These are phyloP conservation scores for Trichoderma aggressivum DNA, from an alignment of 2,329 filamentous ascomycete species.

Conservation along the genomic window DNA sequence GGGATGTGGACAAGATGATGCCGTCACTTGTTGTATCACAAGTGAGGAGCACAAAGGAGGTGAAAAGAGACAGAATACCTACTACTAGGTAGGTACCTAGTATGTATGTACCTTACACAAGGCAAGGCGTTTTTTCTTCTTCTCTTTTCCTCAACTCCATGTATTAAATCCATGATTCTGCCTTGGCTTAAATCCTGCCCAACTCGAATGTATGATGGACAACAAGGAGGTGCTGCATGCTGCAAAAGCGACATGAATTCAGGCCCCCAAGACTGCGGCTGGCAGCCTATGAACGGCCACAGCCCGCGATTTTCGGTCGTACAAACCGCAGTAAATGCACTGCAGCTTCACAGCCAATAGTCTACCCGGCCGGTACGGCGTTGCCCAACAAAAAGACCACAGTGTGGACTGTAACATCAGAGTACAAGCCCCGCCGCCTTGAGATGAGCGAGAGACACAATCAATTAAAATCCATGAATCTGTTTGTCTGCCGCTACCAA, in stretches of 20 bases:
- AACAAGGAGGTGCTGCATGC: background rate
- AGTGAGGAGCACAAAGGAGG: background rate
- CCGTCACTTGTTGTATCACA: background rate
- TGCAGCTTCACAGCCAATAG: background rate
- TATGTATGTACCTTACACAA: background rate
- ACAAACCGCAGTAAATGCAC: background rate
- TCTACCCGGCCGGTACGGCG: background rate
- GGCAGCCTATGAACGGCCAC: background rate
- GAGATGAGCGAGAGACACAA: background rate
- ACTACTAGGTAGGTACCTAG: too few relatives aligned
- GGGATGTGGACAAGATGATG: background rate
- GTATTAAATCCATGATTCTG: background rate
- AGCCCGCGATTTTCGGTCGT: background rate
- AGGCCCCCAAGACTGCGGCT: background rate
- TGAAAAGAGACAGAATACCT: background rate
- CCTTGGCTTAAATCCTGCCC: background rate
- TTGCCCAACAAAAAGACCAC: background rate
- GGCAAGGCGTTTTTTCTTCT: background rate
- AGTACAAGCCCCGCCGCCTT: background rate
- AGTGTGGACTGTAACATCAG: background rate
- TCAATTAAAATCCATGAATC: background rate
- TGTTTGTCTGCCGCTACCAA: background rate
- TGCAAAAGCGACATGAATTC: background rate
- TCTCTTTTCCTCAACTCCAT: background rate
- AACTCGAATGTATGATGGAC: background rate